Evolutionary conservation across 805 yeast genomes (phyloP).

Genomic region (Zygosaccharomyces bailii): DNA sequence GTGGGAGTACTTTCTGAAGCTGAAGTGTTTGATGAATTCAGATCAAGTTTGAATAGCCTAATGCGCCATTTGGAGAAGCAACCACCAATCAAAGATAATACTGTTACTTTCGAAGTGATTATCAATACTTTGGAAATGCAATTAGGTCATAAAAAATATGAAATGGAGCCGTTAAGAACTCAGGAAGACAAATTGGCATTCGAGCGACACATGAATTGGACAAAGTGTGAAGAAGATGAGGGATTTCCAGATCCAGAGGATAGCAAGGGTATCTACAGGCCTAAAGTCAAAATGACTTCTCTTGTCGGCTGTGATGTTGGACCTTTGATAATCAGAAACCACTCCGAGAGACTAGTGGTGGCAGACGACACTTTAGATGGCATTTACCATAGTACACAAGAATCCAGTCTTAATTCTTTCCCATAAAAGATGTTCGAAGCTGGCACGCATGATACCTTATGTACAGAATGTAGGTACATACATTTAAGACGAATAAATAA

Average conservation of each 20-base stretch:
- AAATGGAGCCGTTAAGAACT: slow-evolving; percentile 10
- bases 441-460: neutral
- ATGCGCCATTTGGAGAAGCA: slow-evolving; percentile 27
- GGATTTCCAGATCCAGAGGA: slow-evolving; percentile 16
- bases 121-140: slow-evolving; percentile 29
- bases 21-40: slow-evolving; percentile 33
- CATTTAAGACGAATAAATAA: neutral
- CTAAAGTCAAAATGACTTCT: slow-evolving; percentile 34
- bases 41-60: slow-evolving; percentile 33
- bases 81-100: slow-evolving; percentile 24
- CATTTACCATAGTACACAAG: slow-evolving; percentile 10
- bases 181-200: slow-evolving; percentile 18
- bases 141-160: slow-evolving; percentile 23
- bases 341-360: slow-evolving; percentile 28
- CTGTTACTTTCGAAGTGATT: slow-evolving; percentile 30
- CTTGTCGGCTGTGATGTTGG: slow-evolving; percentile 42
- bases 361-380: slow-evolving; percentile 9
- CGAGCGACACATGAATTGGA: slow-evolving; percentile 35
- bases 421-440: slow-evolving; percentile 3
- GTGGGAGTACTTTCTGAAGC: slow-evolving; percentile 20
- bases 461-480: slow-evolving; percentile 5
- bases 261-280: slow-evolving; percentile 12
- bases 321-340: slow-evolving; percentile 41
- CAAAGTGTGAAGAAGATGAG: slow-evolving; percentile 27
- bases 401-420: slow-evolving; percentile 8